Evolutionary conservation across 2,329 filamentous ascomycete genomes (phyloP).

Genomic region (Samsoniella hepiali): DNA sequence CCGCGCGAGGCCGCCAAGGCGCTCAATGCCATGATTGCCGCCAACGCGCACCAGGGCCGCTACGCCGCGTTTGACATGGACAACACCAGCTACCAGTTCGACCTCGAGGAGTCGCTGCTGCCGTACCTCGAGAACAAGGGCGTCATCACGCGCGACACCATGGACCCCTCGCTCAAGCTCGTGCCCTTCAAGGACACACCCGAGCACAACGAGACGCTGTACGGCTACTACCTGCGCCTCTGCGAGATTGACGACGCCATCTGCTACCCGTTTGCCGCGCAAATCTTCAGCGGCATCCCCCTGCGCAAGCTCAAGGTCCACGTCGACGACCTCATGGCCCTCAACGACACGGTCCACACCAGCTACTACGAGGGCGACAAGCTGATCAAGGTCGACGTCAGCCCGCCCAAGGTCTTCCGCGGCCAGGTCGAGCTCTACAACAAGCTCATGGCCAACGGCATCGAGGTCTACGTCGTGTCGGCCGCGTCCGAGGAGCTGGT

Average conservation of each 20-base stretch:
- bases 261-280: conserved; percentile 43
- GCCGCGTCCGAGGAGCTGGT: conserved; percentile 44
- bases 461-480: conserved; percentile 42
- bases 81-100: conserved; percentile 42
- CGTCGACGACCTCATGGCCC: conserved; percentile 45
- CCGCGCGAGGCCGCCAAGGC: conserved; percentile 33
- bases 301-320: conserved; percentile 45
- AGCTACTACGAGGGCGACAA: conserved; percentile 36
- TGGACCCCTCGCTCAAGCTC: conserved; percentile 40
- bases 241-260: conserved; percentile 40
- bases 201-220: conserved; percentile 38
- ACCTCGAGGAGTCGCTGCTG: conserved; percentile 42
- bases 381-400: conserved; percentile 29
- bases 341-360: conserved; percentile 36
- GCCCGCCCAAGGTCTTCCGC: conserved; percentile 36
- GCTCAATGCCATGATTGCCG: conserved; percentile 37
- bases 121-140: conserved; percentile 42
- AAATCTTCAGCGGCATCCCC: conserved; percentile 41
- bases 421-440: conserved; percentile 44
- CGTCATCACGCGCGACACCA: conserved; percentile 38
- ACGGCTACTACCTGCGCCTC: conserved; percentile 44
- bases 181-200: conserved; percentile 41
- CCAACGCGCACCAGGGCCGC: conserved; percentile 36
- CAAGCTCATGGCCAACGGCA: conserved; percentile 40
- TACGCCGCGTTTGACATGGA: conserved; percentile 45